Evolutionary conservation across 2,329 filamentous ascomycete genomes (phyloP).

Genomic region (Monosporascus sp.): DNA sequence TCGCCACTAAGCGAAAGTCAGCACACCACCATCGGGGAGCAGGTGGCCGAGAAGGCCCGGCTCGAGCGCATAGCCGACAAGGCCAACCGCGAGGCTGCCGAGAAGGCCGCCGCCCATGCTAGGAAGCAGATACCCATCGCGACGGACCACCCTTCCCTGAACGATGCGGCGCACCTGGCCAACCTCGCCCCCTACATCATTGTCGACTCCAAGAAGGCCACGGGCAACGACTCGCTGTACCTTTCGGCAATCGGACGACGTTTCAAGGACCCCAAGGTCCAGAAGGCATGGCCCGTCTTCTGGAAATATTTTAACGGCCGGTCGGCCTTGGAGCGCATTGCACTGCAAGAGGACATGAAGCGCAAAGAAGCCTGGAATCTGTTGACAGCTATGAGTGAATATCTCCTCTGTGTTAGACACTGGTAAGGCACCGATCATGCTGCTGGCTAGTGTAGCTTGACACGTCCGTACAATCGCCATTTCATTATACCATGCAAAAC

Average conservation of each 20-base stretch:
- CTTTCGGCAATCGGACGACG: constrained; percentile 53
- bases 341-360: constrained; percentile 80
- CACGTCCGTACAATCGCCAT: too few species aligned
- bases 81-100: constrained; percentile 48
- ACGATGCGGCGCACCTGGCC: constrained; percentile 51
- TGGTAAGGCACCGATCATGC: constrained; percentile 43
- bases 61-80: constrained; percentile 53
- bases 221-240: constrained; percentile 70
- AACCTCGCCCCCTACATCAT: constrained; percentile 62
- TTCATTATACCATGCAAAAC: too few species aligned
- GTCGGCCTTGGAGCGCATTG: constrained; percentile 79
- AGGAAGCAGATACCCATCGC: constrained; percentile 42
- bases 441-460: background rate
- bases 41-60: constrained; percentile 56
- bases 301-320: constrained; percentile 84
- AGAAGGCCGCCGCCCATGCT: constrained; percentile 50
- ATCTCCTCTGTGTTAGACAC: constrained; percentile 62
- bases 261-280: constrained; percentile 48
- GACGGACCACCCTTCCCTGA: constrained; percentile 51
- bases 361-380: constrained; percentile 72
- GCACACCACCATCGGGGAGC: constrained; percentile 42
- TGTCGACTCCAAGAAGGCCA: constrained; percentile 71
- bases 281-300: constrained; percentile 66
- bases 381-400: constrained; percentile 60
- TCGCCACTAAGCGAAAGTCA: constrained; percentile 3